These are phyloP conservation scores for Colletotrichum melonis DNA, from an alignment of 2,329 filamentous ascomycete species.

Conservation along the genomic window DNA sequence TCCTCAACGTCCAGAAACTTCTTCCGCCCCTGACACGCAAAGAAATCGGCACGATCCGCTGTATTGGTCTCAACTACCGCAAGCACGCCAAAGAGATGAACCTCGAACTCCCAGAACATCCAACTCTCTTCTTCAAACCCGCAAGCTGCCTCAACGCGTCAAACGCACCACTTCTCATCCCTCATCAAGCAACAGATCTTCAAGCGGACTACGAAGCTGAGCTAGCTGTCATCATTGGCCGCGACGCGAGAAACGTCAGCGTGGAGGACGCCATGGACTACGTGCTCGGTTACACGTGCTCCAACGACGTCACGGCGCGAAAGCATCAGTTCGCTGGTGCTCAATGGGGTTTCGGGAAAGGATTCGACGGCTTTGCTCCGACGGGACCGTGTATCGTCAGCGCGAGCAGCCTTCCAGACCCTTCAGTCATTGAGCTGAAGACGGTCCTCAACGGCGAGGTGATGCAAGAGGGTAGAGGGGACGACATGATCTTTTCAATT, in stretches of 20 bases:
- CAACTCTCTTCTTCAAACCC: slow-evolving; percentile 56
- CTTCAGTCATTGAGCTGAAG: slow-evolving; percentile 31
- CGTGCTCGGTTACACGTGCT: slow-evolving; percentile 66
- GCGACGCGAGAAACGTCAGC: slow-evolving; percentile 58
- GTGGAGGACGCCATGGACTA: slow-evolving; percentile 60
- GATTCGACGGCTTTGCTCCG: slow-evolving; percentile 60
- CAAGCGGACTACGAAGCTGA: slow-evolving; percentile 61
- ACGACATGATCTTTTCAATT: slow-evolving; percentile 45
- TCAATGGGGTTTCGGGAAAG: slow-evolving; percentile 64
- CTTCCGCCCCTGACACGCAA: slow-evolving; percentile 52
- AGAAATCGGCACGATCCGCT: slow-evolving; percentile 66
- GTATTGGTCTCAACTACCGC: slow-evolving; percentile 59
- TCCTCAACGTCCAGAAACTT: slow-evolving; percentile 40
- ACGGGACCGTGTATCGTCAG: slow-evolving; percentile 47
- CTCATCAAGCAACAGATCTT: slow-evolving; percentile 56
- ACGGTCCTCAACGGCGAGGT: slow-evolving; percentile 40
- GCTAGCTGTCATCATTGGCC: slow-evolving; percentile 60
- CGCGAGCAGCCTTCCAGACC: slow-evolving; percentile 15
- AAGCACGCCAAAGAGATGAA: slow-evolving; percentile 47
- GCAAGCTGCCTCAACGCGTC: slow-evolving; percentile 53
- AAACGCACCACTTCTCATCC: slow-evolving; percentile 52
- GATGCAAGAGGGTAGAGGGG: slow-evolving; percentile 38
- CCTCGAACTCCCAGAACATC: slow-evolving; percentile 37
- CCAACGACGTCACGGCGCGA: slow-evolving; percentile 66
- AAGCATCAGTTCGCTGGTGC: slow-evolving; percentile 60